Evolutionary conservation across 1,139 yeast species (phyloP), one percentile per base, ranked within the genome.

Genomic region (Waltiozyma sp.): DNA sequence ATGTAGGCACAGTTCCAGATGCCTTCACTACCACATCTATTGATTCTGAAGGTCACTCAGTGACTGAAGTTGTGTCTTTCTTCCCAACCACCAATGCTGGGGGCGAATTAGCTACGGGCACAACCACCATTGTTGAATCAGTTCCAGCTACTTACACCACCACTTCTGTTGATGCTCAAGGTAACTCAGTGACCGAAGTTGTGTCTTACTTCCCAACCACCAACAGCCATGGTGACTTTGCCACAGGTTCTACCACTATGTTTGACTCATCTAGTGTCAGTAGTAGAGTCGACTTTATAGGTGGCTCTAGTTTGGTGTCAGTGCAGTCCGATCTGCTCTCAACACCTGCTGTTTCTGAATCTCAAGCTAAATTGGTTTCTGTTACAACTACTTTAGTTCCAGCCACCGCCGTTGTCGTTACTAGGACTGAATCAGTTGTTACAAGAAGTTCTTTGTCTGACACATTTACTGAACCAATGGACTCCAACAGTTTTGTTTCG

Each of bases 151-250:
- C 26, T n/a, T 40, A 40, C 39, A 13, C 28, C 19, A 40, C 42
- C 28, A 40, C 42, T 6, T 36, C 18, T 39, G 19, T 39, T 36
- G 42, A 19, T 36, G 28, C 42, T 11, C 6, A 7, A 10, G 36
- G 36, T 33, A 11, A 6, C 18, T 11, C 19, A 6, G 13, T 15
- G 10, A 39, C 44, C 19, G 44, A 28, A 8, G 19, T 42, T 36
- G 38, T 42, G 13, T 39, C 41, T n/a, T 39, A 9, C 38, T 42
- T 39, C 38, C 19, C 34, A 13, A 39, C 44, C 18, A 42, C 44
- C 3, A 38, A 39, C 36, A 15, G 40, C 31, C 21, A 23, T 23
- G 44, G 44, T 39, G 19, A 18, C 10, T 26, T 37, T 6, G 35
- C 34, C 18, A 39, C 41, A n/a, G 41, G 38, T 31, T 10, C 41